Evolutionary conservation across 108 stramenopile species (phyloP).

Genomic region (Aureococcus anophagefferens): DNA sequence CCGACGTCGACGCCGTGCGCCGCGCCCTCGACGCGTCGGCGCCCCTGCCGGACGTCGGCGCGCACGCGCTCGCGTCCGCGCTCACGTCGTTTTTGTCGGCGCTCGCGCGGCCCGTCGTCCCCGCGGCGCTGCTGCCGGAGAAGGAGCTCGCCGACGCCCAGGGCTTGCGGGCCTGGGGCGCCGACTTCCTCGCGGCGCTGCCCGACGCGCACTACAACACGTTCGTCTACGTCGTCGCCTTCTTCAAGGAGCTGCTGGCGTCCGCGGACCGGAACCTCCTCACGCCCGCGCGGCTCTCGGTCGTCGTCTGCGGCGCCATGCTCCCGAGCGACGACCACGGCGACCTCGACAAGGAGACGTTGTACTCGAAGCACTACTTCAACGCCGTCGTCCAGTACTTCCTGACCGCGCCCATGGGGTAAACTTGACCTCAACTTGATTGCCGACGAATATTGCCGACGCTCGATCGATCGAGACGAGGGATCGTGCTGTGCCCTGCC

Average conservation of each 20-base stretch:
- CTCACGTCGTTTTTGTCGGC: slow-evolving; percentile 64
- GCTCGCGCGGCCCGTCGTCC: slow-evolving; percentile 70
- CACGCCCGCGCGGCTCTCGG: no score
- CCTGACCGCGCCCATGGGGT: no score
- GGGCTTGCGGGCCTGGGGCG: slow-evolving; percentile 60
- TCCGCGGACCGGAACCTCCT: no score
- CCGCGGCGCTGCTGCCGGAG: slow-evolving; percentile 59
- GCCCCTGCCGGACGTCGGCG: not conserved
- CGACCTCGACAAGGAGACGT: no score
- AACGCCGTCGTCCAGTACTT: no score
- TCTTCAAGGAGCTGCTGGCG: slow-evolving; percentile 74
- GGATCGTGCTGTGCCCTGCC: no score
- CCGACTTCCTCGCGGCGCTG: slow-evolving; percentile 70
- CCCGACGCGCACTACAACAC: slow-evolving; percentile 86
- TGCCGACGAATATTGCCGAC: no score
- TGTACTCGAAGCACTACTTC: no score
- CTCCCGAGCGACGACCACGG: no score
- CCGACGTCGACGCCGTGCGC: slow-evolving; percentile 68
- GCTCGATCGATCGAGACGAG: no score
- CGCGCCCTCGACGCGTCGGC: slow-evolving; percentile 24
- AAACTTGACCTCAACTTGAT: no score
- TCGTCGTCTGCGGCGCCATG: no score
- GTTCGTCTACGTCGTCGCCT: slow-evolving; percentile 90
- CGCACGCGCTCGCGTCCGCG: slow-evolving; percentile 57
- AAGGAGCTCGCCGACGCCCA: slow-evolving; percentile 66